phyloP scores from a whole-genome alignment of 176 grass and related monocot species.

The Raddia guianensis region DNA sequence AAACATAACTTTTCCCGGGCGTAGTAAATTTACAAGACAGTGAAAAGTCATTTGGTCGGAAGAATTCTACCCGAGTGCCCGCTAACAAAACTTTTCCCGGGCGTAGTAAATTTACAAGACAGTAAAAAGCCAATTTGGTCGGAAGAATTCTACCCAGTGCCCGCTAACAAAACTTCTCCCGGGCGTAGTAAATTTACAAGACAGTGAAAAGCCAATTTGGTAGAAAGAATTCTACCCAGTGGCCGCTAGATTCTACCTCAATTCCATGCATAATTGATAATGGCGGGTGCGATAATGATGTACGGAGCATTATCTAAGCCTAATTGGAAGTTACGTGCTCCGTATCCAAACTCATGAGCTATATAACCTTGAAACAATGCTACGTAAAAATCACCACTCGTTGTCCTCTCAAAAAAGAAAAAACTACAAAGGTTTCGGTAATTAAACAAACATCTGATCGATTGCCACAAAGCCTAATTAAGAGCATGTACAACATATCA shows the following conservation, averaged over 20 bases:
- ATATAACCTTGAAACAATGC: not conserved
- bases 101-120: not conserved
- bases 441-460: not conserved
- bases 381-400: not conserved
- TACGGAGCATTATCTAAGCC: not conserved
- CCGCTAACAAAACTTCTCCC: not conserved
- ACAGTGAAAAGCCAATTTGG: not conserved
- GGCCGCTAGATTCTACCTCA: not conserved
- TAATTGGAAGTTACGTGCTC: not conserved
- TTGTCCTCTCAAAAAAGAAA: not conserved
- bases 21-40: too few relatives aligned
- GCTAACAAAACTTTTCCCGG: not conserved
- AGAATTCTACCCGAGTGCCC: too few relatives aligned
- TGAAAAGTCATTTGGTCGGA: too few relatives aligned
- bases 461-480: not conserved
- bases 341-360: not conserved
- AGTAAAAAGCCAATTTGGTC: not conserved
- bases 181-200: not conserved
- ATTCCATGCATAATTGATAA: slow-evolving; percentile 7
- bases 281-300: not conserved
- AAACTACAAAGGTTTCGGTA: not conserved
- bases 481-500: too few relatives aligned
- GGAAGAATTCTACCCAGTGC: too few relatives aligned
- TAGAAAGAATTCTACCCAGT: not conserved
- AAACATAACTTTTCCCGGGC: too few relatives aligned